These are phyloP conservation scores for Westerdykella aurantiaca DNA, from an alignment of 2,329 filamentous ascomycete species.

Conservation along the genomic window DNA sequence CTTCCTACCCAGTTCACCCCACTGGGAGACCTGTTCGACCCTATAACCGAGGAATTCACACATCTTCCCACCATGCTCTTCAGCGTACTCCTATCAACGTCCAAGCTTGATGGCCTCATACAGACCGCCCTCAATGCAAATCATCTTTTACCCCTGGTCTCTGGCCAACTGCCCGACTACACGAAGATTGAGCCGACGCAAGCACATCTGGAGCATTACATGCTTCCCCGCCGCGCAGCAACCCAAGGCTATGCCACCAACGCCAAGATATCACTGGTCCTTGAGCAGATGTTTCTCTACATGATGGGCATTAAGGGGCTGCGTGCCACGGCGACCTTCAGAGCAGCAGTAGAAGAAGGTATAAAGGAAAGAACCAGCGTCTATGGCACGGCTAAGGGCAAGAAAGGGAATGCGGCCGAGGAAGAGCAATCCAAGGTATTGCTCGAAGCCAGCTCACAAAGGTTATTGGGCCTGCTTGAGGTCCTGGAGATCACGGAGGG, in stretches of 20 bases:
- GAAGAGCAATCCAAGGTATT: conserved; percentile 34
- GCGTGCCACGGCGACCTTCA: conserved; percentile 28
- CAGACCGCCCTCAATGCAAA: conserved; percentile 45
- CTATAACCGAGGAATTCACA: conserved; percentile 53
- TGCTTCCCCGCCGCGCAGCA: conserved; percentile 21
- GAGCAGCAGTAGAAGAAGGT: conserved; percentile 47
- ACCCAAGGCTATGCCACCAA: conserved; percentile 27
- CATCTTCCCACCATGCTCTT: conserved; percentile 56
- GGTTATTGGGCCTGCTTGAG: conserved; percentile 34
- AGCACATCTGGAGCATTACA: conserved; percentile 21
- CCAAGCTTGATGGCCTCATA: conserved; percentile 39
- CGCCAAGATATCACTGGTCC: conserved; percentile 32
- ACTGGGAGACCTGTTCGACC: conserved; percentile 54
- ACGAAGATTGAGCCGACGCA: conserved; percentile 19
- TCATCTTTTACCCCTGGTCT: conserved; percentile 24
- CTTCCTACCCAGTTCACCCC: conserved; percentile 44
- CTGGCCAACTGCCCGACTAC: conserved; percentile 22
- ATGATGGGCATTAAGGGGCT: conserved; percentile 19
- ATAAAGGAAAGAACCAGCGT: conserved; percentile 46
- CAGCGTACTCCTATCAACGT: conserved; percentile 48
- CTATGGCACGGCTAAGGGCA: conserved; percentile 42
- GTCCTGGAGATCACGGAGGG: conserved; percentile 20
- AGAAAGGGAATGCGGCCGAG: conserved; percentile 32
- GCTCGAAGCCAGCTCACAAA: conserved; percentile 30
- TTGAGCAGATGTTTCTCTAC: conserved; percentile 29